Conservation (phyloP, 2,329 filamentous ascomycete genomes). For the Venturia asperata region DNA sequence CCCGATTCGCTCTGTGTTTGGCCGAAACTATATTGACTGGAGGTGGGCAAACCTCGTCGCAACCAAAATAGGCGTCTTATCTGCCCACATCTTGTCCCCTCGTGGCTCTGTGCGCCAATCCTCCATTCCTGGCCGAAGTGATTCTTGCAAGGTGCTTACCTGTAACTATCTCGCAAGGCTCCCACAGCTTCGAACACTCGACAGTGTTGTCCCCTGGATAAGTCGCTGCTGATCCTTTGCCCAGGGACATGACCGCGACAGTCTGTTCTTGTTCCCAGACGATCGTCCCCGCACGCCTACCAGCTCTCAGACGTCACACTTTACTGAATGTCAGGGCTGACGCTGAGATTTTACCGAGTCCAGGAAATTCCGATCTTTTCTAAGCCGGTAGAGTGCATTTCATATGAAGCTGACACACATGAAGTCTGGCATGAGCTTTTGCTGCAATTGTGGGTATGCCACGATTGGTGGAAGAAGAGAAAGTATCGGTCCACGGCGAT, state of each 20-base stretch:
- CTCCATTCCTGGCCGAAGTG: background rate
- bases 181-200: constrained; percentile 1
- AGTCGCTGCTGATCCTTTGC: background rate
- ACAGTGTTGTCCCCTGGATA: background rate
- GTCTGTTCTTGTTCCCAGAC: background rate
- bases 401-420: background rate
- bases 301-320: background rate
- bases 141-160: constrained; percentile 1
- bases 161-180: background rate
- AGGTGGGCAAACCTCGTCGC: constrained; percentile 3
- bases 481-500: background rate
- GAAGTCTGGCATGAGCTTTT: background rate
- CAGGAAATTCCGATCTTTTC: background rate
- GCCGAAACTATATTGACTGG: constrained; percentile 10
- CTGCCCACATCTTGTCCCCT: background rate
- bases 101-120: constrained; percentile 3
- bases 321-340: background rate
- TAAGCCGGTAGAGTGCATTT: background rate
- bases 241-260: background rate
- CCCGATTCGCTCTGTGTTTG: background rate
- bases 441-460: background rate
- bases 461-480: background rate
- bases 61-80: constrained; percentile 9
- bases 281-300: background rate
- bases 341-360: background rate